Conservation (phyloP, 2,329 filamentous ascomycete species). For the Pyrenochaeta sp. region DNA sequence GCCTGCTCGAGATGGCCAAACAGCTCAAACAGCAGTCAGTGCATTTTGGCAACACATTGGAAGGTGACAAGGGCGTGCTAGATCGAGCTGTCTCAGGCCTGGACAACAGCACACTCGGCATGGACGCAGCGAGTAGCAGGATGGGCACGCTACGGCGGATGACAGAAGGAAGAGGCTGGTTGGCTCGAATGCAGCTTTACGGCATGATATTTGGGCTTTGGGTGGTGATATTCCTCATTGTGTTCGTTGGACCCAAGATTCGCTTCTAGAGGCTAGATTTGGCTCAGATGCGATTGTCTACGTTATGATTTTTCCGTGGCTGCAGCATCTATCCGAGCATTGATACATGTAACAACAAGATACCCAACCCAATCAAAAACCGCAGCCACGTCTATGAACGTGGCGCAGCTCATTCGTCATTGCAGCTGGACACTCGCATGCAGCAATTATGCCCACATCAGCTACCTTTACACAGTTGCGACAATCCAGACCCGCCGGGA, state of each 20-base stretch:
- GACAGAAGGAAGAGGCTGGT: slow-evolving; percentile 89
- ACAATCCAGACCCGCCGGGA: slow-evolving; percentile 5
- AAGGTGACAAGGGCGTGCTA: slow-evolving; percentile 76
- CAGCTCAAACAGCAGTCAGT: slow-evolving; percentile 78
- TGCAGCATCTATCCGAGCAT: background rate
- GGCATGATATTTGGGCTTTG: slow-evolving; percentile 83
- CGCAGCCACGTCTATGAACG: background rate
- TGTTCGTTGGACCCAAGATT: slow-evolving; percentile 87
- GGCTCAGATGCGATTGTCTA: too few species aligned
- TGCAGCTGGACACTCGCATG: background rate
- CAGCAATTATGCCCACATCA: background rate
- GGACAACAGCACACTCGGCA: slow-evolving; percentile 75
- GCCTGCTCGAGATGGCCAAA: slow-evolving; percentile 80
- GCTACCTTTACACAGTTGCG: slow-evolving; percentile 4
- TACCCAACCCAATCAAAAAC: slow-evolving; percentile 1
- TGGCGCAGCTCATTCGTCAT: background rate
- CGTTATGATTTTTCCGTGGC: too few species aligned
- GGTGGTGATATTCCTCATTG: slow-evolving; percentile 77
- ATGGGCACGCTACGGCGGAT: slow-evolving; percentile 81
- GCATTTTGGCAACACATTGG: slow-evolving; percentile 74
- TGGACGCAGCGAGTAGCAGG: slow-evolving; percentile 76
- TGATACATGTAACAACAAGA: background rate
- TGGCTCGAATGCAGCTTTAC: slow-evolving; percentile 83
- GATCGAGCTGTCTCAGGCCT: slow-evolving; percentile 75
- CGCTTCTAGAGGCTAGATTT: slow-evolving; percentile 77